Evolutionary conservation across 768 basidiomycete species (phyloP), one percentile per base, ranked within the genome.

Genomic region (Tulasnella sp.): DNA sequence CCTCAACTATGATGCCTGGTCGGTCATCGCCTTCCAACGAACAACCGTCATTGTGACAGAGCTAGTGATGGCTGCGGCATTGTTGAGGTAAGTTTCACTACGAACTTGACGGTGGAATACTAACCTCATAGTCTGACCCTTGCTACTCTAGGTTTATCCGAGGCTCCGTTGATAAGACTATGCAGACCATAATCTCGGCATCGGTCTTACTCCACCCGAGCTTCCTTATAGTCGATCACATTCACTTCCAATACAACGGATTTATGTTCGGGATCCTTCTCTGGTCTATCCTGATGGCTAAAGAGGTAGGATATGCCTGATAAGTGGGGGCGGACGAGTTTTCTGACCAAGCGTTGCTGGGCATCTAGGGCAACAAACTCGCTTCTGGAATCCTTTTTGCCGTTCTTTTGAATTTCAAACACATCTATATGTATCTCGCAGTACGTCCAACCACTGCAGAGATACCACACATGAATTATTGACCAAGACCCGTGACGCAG

Each of bases 211-310:
- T 97, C 24, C 97, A 99, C 84, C 97, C 97, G 0, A 97, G 96
- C 0, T 96, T 98, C 85, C 86, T 99, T 77, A 96, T 99, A 81
- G 92, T 98, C 77, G 97, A 99, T 85, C 95, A 97, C 83, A 96
- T 98, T 42, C 97, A 99, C 86, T 99, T 99, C 85, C 97, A 99
- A 87, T 99, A 99, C 86, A 99, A 99, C 85, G 97, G 95, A 0
- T 96, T 98, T 85, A 91, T 99, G 90, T 98, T 96, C 85, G 97
- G 97, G 0, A 93, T 98, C 72, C 87, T 99, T 37, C 88, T 97
- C 0, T 96, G 94, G 93, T 97, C 96, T 34, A 89, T 98, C 77
- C 89, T 94, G 34, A 94, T 94, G 89, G 94, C 96, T 2, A 92
- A 93, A 75, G 92, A 97, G 84, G 97, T 96, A 83, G 83, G 91